Percentiles rank a stretch among this genome's conserved stretches.
Conservation (phyloP, 2,329 filamentous ascomycete species). For the Hypoxylon sp. region DNA sequence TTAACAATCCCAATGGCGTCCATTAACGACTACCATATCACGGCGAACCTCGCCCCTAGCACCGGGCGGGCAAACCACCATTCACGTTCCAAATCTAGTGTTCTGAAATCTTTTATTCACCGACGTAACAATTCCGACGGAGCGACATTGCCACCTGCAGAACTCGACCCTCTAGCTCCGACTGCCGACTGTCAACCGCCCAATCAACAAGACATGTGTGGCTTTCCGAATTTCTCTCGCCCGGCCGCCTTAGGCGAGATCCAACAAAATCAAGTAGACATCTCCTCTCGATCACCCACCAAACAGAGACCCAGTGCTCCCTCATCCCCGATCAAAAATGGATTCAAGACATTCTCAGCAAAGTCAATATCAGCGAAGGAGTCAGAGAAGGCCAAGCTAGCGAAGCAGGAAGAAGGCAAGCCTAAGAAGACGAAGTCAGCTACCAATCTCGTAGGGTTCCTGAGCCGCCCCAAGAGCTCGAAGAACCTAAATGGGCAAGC, state of each 20-base stretch:
- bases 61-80: conserved; percentile 49
- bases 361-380: conserved; percentile 61
- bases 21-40: conserved; percentile 45
- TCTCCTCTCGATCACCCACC: conserved; percentile 49
- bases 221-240: conserved; percentile 57
- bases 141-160: conserved; percentile 53
- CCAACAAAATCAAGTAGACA: conserved; percentile 65
- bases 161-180: conserved; percentile 46
- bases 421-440: conserved; percentile 86
- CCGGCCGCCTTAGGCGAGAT: conserved; percentile 69
- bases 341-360: conserved; percentile 53
- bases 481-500: conserved; percentile 72
- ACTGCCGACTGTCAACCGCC: conserved; percentile 42
- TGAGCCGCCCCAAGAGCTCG: conserved; percentile 81
- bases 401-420: conserved; percentile 66
- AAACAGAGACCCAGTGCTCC: conserved; percentile 41
- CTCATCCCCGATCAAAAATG: conserved; percentile 52
- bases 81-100: conserved; percentile 65
- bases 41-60: conserved; percentile 40
- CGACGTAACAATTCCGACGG: conserved; percentile 65
- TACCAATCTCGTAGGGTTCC: conserved; percentile 82
- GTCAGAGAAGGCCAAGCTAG: conserved; percentile 53
- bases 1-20: conserved; percentile 48
- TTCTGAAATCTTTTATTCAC: conserved; percentile 66
- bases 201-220: conserved; percentile 50